A percentile compares a stretch with the other conserved stretches of the same genome.
Evolutionary conservation across 768 basidiomycete genomes (phyloP).

Genomic region (Hebeloma cylindrosporum): DNA sequence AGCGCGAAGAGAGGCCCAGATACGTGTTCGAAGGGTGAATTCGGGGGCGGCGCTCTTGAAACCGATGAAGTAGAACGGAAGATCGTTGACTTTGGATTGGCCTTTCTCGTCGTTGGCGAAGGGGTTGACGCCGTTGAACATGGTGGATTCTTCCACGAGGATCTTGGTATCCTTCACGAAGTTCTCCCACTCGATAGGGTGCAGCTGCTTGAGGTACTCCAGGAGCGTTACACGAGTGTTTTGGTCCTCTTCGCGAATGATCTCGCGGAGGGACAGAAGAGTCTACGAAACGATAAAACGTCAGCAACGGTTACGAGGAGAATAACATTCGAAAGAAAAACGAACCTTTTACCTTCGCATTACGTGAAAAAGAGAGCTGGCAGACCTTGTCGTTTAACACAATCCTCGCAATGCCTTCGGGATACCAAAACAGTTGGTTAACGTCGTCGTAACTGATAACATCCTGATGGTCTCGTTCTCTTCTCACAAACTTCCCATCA

Average conservation of each 20-base stretch:
- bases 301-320: constrained; percentile 3
- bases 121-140: constrained; percentile 77
- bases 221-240: constrained; percentile 95
- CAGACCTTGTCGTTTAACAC: constrained; percentile 82
- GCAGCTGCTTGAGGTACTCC: constrained; percentile 97
- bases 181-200: constrained; percentile 98
- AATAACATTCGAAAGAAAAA: background rate
- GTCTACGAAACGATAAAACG: constrained; percentile 50
- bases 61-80: constrained; percentile 97
- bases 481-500: constrained; percentile 91
- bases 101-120: constrained; percentile 77
- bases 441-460: constrained; percentile 99
- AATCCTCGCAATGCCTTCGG: constrained; percentile 95
- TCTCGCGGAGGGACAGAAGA: constrained; percentile 92
- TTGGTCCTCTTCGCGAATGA: constrained; percentile 98
- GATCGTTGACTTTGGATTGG: constrained; percentile 80
- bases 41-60: constrained; percentile 99
- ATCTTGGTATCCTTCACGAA: constrained; percentile 99
- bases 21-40: constrained; percentile 96
- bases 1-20: constrained; percentile 98
- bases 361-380: background rate
- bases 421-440: constrained; percentile 99
- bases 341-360: constrained; percentile 80
- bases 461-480: constrained; percentile 89
- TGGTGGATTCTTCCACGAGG: constrained; percentile 89